These are phyloP conservation scores for Hortaea sp. DNA, from an alignment of 2,329 filamentous ascomycete genomes.

Conservation along the genomic window DNA sequence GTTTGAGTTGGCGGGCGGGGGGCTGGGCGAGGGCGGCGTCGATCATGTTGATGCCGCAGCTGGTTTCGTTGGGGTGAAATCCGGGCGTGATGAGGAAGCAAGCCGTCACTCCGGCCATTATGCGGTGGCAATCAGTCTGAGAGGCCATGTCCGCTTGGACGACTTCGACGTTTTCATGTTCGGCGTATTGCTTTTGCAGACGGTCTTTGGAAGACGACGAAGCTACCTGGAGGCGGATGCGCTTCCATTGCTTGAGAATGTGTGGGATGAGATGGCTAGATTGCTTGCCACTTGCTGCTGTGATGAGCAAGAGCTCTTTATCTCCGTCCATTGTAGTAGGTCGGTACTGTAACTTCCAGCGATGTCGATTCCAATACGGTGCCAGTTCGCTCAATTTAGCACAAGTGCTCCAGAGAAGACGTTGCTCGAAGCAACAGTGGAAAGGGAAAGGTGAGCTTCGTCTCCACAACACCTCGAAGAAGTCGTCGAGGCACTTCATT, in stretches of 20 bases:
- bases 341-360: too few relatives aligned
- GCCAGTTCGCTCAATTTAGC: too few relatives aligned
- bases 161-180: slow-evolving; percentile 26
- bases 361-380: too few relatives aligned
- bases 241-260: slow-evolving; percentile 22
- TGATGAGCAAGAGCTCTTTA: slow-evolving; percentile 28
- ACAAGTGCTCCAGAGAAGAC: too few relatives aligned
- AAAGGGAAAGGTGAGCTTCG: too few relatives aligned
- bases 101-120: slow-evolving; percentile 22
- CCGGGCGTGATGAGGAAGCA: slow-evolving; percentile 27
- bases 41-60: slow-evolving; percentile 28
- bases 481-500: too few relatives aligned
- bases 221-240: slow-evolving; percentile 26
- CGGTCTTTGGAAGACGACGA: slow-evolving; percentile 18
- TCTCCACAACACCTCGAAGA: too few relatives aligned
- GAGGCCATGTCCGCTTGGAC: slow-evolving; percentile 21
- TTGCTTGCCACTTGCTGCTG: slow-evolving; percentile 31
- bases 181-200: slow-evolving; percentile 22
- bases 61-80: slow-evolving; percentile 26
- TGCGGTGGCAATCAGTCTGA: slow-evolving; percentile 12
- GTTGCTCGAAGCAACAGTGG: too few relatives aligned
- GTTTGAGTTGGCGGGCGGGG: slow-evolving; percentile 9
- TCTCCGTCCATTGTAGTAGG: not conserved
- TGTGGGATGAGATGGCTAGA: slow-evolving; percentile 25
- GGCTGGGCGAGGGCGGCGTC: slow-evolving; percentile 20